Evolutionary conservation across 2,329 filamentous ascomycete genomes (phyloP).

Genomic region (Trichophaea hybrida): DNA sequence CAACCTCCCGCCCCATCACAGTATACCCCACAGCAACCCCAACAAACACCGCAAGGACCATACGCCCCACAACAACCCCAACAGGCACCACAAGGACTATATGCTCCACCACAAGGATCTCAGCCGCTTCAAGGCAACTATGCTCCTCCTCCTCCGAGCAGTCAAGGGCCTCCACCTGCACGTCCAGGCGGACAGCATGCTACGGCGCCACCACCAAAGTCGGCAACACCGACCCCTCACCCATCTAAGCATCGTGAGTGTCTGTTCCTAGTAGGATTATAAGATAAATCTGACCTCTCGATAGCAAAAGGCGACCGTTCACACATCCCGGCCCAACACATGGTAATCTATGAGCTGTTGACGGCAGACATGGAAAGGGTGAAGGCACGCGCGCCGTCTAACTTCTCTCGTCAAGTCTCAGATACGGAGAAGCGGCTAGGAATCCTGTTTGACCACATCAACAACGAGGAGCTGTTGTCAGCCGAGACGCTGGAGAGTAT

Average conservation of each 20-base stretch:
- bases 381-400: conserved; percentile 66
- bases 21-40: conserved; percentile 21
- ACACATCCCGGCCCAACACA: conserved; percentile 66
- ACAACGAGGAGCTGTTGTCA: conserved; percentile 58
- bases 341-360: conserved; percentile 67
- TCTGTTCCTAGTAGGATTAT: conserved; percentile 17
- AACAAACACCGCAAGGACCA: conserved; percentile 20
- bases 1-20: conserved; percentile 11
- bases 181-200: conserved; percentile 37
- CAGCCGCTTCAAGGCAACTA: conserved; percentile 31
- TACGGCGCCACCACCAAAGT: conserved; percentile 37
- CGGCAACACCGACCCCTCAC: conserved; percentile 39
- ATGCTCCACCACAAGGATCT: conserved; percentile 27
- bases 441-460: conserved; percentile 91
- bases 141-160: conserved; percentile 35
- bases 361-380: conserved; percentile 77
- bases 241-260: conserved; percentile 53
- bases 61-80: conserved; percentile 28
- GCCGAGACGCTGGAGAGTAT: conserved; percentile 33
- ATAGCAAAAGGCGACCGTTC: conserved; percentile 63
- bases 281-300: conserved; percentile 21
- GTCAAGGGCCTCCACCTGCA: conserved; percentile 37
- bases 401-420: conserved; percentile 75
- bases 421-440: conserved; percentile 88
- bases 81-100: conserved; percentile 21